Conservation (phyloP, 1,139 yeast species). For the Yamadazyma aaseri region DNA sequence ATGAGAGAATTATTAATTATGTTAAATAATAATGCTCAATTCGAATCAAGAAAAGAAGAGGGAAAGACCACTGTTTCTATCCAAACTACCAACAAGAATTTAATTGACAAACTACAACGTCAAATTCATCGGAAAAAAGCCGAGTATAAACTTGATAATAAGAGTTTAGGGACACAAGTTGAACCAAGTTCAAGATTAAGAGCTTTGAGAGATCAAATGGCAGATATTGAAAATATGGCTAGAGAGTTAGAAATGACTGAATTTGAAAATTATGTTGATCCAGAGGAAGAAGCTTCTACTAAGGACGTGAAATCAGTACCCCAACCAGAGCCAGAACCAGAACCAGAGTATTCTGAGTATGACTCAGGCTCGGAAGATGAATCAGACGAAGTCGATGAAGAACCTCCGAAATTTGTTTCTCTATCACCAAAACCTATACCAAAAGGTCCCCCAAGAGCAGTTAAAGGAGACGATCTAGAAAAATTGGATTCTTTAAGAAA, state of each 20-base stretch:
- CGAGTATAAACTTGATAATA: constrained; percentile 57
- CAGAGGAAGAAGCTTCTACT: constrained; percentile 17
- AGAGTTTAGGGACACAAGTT: constrained; percentile 55
- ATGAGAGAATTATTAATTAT: constrained; percentile 80
- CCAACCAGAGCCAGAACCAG: constrained; percentile 17
- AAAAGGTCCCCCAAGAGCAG: constrained; percentile 33
- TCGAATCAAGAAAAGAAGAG: constrained; percentile 28
- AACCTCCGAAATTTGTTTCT: constrained; percentile 5
- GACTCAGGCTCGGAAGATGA: constrained; percentile 16
- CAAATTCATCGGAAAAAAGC: constrained; percentile 64
- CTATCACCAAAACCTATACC: constrained; percentile 15
- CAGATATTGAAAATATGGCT: constrained; percentile 78
- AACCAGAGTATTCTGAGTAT: constrained; percentile 12
- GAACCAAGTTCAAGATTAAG: constrained; percentile 80
- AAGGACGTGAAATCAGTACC: constrained; percentile 14
- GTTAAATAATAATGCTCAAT: constrained; percentile 44
- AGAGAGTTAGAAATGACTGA: constrained; percentile 85
- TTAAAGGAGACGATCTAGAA: constrained; percentile 41
- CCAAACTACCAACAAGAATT: constrained; percentile 41
- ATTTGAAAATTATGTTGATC: constrained; percentile 48
- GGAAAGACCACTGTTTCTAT: constrained; percentile 40
- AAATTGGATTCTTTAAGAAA: constrained; percentile 54
- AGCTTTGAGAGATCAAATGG: constrained; percentile 81
- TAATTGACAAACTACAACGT: constrained; percentile 51
- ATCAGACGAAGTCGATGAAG: constrained; percentile 16